Evolutionary conservation across 2,329 filamentous ascomycete genomes (phyloP).

Genomic region (Venturia pyrina): DNA sequence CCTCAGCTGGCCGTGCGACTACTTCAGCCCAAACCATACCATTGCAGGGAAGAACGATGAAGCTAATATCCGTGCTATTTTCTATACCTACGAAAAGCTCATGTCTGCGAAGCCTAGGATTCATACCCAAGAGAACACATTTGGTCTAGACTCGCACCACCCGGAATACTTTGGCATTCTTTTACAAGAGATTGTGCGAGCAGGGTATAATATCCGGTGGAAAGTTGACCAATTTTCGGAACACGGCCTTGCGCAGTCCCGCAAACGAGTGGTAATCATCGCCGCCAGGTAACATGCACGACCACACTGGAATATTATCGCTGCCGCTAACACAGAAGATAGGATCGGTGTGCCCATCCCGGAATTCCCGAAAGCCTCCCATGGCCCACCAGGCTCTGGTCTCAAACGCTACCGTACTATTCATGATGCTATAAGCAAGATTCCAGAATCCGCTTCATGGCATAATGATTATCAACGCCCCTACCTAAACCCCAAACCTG

Average conservation of each 20-base stretch:
- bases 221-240: conserved; percentile 4
- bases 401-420: background rate
- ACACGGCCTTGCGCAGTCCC: background rate
- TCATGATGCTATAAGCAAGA: background rate
- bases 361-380: conserved; percentile 1
- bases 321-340: background rate
- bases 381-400: conserved; percentile 3
- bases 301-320: too few species aligned
- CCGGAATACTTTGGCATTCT: background rate
- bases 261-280: conserved; percentile 4
- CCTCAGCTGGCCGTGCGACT: conserved; percentile 3
- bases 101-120: background rate
- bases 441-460: background rate
- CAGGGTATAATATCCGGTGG: conserved; percentile 9
- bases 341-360: conserved; percentile 3
- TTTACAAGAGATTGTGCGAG: background rate
- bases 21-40: conserved; percentile 6
- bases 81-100: background rate
- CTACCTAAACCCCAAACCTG: background rate
- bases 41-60: background rate
- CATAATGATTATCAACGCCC: background rate
- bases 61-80: background rate
- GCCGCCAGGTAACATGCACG: conserved; percentile 4
- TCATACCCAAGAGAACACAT: conserved; percentile 9
- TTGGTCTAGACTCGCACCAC: background rate